Base-by-base conservation (phyloP, 495 filamentous ascomycete genomes). In the Penicillium flavigenum region DNA sequence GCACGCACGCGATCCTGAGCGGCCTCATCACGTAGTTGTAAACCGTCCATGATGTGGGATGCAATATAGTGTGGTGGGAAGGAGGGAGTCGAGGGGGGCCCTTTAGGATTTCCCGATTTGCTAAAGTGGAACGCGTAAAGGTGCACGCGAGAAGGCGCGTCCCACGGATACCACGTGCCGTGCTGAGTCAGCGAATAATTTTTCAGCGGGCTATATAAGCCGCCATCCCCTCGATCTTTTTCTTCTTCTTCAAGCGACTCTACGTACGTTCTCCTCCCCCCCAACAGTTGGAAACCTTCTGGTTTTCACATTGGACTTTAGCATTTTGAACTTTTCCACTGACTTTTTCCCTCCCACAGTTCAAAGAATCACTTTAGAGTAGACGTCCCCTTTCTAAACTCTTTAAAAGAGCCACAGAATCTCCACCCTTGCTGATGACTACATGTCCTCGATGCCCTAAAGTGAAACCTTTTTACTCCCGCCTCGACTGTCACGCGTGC, bases 301-400 rank as follows among this genome's bases (percentile, higher is more conserved):
- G 6, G 12, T n/a, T 29, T 29, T 22, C 46, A 12, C 27, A 45
- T 36, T 17, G 19, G 19, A 36, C 19, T 26, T 50, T 7, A 32
- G 11, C 19, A 14, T 44, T 32, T 32, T 32, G 29, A 14, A 48
- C 11, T 14, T 59, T 24, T 45, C 63, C 63, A 45, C 72, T 72
- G 68, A 77, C 65, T 63, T 64, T 24, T 50, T 17, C 27, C n/a
- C 47, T 26, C 17, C 64, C 32, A 70, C 79, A 83, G 80, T 83
- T 86, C 83, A 86, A 86, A 89, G 86, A 88, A 90, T 90, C 88
- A 89, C 87, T 90, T 90, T 90, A 89, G 87, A 90, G 87, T 89
- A 86, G 78, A 88, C 81, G 86, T 88, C 84, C 81, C 74, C 66
- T 79, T 81, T 84, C 83, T 89, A 83, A 84, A 81, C 85, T 88